Percentiles rank a stretch among this genome's conserved stretches.
phyloP scores from a whole-genome alignment of 2,329 filamentous ascomycete species.

The Aspergillus pseudotamarii region DNA sequence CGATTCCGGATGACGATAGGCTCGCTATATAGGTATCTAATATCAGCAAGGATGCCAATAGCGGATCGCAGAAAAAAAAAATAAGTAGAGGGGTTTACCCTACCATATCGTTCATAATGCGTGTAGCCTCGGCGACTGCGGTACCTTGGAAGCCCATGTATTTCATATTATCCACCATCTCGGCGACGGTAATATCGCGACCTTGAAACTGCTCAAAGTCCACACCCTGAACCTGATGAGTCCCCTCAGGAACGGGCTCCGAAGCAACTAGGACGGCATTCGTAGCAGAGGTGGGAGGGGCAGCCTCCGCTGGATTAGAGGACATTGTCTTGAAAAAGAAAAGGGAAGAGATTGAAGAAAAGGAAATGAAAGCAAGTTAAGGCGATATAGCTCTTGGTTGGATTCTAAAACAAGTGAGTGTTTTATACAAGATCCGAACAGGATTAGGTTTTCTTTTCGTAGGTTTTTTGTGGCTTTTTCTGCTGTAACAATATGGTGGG shows the following conservation, averaged over 20 bases:
- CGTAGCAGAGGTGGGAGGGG: constrained; percentile 63
- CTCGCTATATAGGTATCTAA: constrained; percentile 55
- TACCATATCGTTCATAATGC: constrained; percentile 97
- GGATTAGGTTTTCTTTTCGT: constrained; percentile 15
- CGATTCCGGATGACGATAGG: constrained; percentile 79
- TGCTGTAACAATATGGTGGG: neutral
- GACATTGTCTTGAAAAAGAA: constrained; percentile 9
- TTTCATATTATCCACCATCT: constrained; percentile 79
- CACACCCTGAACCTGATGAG: constrained; percentile 83
- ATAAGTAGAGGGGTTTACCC: neutral
- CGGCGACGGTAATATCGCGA: constrained; percentile 77
- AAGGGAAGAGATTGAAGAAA: neutral
- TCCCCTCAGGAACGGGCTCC: constrained; percentile 68
- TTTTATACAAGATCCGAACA: neutral
- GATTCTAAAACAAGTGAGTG: neutral
- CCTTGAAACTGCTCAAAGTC: constrained; percentile 82
- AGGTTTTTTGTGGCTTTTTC: neutral
- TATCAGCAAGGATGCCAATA: constrained; percentile 5
- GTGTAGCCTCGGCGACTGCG: constrained; percentile 80
- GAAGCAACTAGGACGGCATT: constrained; percentile 85
- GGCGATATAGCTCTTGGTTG: neutral
- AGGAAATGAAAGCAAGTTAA: neutral
- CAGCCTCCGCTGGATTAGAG: constrained; percentile 11
- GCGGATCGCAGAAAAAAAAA: neutral
- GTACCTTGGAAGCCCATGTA: constrained; percentile 84